Evolutionary conservation across 2,329 filamentous ascomycete genomes (phyloP), one percentile per base, ranked within the genome.

Genomic region (Fusarium equiseti): DNA sequence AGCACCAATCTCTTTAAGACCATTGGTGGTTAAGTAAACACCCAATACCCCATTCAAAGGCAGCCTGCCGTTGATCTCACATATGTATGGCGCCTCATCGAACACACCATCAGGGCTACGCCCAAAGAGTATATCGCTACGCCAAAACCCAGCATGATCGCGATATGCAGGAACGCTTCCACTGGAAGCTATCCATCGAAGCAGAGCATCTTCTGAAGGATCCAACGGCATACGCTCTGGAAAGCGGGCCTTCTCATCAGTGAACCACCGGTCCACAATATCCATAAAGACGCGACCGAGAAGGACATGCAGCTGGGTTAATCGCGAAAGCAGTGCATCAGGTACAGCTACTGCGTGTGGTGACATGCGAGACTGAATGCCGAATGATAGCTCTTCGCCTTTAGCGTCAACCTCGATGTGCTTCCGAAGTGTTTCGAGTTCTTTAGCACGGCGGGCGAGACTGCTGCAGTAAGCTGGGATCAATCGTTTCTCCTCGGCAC

Each of bases 141-240:
- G 66, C 67, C 67, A 70, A 7, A 49, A 55, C 5, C 67, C 67
- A 4, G 61, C 66, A 46, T 70, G 67, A 1, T 59, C 24, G 5
- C 22, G 9, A 12, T 70, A 70, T 11, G 42, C 24, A 3, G 67
- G 53, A 35, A 66, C 38, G 5, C 8, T 16, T 6, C 49, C 52
- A 11, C 50, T 51, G 3, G 46, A 46, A 2, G 11, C 10, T n/a
- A 70, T 52, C 67, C 67, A 70, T 20, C 12, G 24, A 0, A 70
- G 45, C 3, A 70, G 35, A 22, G 38, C 35, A 31, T 70, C 67
- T 40, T 70, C 67, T 0, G 60, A 48, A 8, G 56, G 61, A 5
- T 70, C 66, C n/a, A 70, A 35, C 1, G 61, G 66, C 67, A 70
- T 70, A 0, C 67, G 61, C 3, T 70, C 46, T 13, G 67, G 32